These are phyloP conservation scores for Cutaneotrichosporon spelunceum DNA, from an alignment of 1,284 basidiomycete species.

Conservation along the genomic window DNA sequence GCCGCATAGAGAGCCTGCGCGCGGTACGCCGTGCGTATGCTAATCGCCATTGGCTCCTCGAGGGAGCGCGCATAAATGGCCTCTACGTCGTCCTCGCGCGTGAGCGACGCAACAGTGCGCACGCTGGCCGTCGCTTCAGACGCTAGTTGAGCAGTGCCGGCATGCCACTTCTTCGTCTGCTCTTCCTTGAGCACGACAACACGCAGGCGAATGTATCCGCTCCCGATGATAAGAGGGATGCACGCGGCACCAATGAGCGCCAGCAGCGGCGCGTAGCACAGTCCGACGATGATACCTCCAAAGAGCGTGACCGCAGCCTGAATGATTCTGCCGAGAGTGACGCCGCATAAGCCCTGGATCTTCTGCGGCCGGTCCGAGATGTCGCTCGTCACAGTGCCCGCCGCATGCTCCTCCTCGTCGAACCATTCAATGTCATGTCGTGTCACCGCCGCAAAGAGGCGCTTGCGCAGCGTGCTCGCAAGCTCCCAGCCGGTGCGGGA, in stretches of 20 bases:
- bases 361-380: constrained; percentile 89
- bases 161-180: constrained; percentile 78
- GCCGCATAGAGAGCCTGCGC: constrained; percentile 73
- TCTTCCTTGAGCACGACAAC: constrained; percentile 75
- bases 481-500: constrained; percentile 64
- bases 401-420: constrained; percentile 73
- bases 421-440: constrained; percentile 87
- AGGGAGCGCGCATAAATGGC: constrained; percentile 69
- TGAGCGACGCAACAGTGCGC: constrained; percentile 86
- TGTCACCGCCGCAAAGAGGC: constrained; percentile 70
- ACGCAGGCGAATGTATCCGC: constrained; percentile 77
- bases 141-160: constrained; percentile 78
- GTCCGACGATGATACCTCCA: constrained; percentile 71
- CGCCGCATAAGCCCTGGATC: constrained; percentile 81
- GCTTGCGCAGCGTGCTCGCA: constrained; percentile 63
- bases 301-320: constrained; percentile 74
- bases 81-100: constrained; percentile 72
- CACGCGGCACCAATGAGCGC: constrained; percentile 60
- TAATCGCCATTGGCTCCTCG: constrained; percentile 65
- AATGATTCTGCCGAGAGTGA: constrained; percentile 82
- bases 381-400: constrained; percentile 74
- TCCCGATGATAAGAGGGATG: constrained; percentile 76
- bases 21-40: constrained; percentile 64
- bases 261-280: constrained; percentile 59
- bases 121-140: constrained; percentile 85